Percentiles rank a stretch among this genome's conserved stretches.
Conservation (phyloP, 148 eudicot genomes). For the Tetragonia tetragonoides region DNA sequence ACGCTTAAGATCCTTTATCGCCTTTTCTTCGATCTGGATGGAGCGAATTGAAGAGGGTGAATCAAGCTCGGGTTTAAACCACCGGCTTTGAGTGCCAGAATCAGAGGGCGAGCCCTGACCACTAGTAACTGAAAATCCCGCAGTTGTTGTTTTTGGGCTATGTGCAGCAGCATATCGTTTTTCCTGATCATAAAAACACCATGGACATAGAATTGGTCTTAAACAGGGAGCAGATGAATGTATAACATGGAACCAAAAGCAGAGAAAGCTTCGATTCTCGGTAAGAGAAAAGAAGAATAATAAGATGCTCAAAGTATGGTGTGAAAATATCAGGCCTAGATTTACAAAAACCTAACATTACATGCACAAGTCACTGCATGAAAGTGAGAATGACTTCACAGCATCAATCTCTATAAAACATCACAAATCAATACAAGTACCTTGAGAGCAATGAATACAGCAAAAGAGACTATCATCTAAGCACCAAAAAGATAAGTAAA, state of each 20-base stretch:
- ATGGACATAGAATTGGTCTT: neutral
- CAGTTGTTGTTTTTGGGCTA: conserved; percentile 75
- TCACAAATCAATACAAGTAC: no score
- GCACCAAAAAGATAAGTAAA: no score
- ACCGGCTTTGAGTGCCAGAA: conserved; percentile 52
- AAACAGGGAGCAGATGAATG: neutral
- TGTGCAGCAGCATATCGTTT: conserved; percentile 54
- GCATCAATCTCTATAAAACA: no score
- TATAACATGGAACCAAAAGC: neutral
- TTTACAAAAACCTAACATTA: no score
- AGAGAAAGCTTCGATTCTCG: no score
- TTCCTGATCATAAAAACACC: conserved; percentile 39
- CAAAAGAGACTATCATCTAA: no score
- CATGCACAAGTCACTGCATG: no score
- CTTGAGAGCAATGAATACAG: no score
- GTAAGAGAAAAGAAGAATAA: no score
- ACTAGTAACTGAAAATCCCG: conserved; percentile 66
- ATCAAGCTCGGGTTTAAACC: conserved; percentile 89
- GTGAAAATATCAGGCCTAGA: no score
- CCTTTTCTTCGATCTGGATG: conserved; percentile 93
- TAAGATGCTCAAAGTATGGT: no score
- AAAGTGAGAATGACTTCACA: no score
- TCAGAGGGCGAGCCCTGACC: conserved; percentile 89
- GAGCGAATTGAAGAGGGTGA: conserved; percentile 81
- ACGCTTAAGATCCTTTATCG: conserved; percentile 89